Conservation (phyloP, 441 rosid genomes). For the Adansonia grandidieri region DNA sequence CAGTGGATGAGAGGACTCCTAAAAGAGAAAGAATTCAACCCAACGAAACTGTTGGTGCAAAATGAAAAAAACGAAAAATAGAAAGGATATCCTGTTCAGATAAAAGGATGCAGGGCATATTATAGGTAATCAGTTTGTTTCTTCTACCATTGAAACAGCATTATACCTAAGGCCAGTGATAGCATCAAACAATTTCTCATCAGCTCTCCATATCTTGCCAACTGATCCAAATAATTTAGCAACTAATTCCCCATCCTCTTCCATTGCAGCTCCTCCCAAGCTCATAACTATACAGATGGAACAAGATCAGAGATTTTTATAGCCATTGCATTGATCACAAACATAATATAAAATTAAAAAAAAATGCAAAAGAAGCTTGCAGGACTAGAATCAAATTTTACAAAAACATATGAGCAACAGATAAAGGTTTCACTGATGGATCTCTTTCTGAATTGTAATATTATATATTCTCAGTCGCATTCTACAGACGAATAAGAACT, state of each 20-base stretch:
- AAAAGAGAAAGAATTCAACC: conserved; percentile 9
- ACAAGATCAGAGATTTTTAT: conserved; percentile 24
- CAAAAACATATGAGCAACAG: background rate
- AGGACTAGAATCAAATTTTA: background rate
- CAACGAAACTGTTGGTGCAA: background rate
- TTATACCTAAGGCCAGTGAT: conserved; percentile 86
- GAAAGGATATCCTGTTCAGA: background rate
- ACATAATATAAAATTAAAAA: background rate
- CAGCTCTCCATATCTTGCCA: conserved; percentile 85
- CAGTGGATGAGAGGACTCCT: background rate
- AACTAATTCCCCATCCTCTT: conserved; percentile 75
- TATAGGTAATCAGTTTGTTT: background rate
- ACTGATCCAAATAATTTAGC: conserved; percentile 72
- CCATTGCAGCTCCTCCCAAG: conserved; percentile 72
- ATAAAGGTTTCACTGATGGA: background rate
- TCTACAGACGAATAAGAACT: background rate
- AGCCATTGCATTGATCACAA: background rate
- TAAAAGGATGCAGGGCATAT: background rate
- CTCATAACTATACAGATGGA: conserved; percentile 60
- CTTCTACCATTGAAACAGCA: background rate
- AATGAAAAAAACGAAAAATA: background rate
- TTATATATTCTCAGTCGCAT: background rate
- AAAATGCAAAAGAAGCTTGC: background rate
- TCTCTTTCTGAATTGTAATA: background rate
- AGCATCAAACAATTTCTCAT: conserved; percentile 88